Evolutionary conservation across 208 protist genomes (phyloP).

Genomic region (Trypanosoma boissoni): DNA sequence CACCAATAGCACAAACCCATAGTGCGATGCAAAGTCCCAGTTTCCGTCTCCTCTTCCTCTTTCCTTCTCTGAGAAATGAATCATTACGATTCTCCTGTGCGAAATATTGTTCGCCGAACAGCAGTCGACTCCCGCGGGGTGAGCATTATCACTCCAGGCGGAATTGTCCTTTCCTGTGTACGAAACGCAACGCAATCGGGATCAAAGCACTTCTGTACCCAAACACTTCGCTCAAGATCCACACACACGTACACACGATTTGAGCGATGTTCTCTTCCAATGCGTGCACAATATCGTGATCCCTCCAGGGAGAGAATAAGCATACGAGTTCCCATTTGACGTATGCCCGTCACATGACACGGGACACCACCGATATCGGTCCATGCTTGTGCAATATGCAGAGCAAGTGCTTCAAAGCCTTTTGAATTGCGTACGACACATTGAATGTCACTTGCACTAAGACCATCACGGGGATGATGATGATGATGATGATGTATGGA

Average conservation of each 20-base stretch:
- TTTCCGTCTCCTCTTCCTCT: too few species aligned
- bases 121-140: neutral
- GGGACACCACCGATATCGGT: slow-evolving; percentile 15
- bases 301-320: slow-evolving; percentile 45
- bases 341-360: slow-evolving; percentile 26
- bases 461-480: too few species aligned
- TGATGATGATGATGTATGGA: too few species aligned
- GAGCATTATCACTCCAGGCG: neutral
- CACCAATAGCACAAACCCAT: too few species aligned
- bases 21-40: too few species aligned
- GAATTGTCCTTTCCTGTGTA: slow-evolving; percentile 20
- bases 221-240: slow-evolving; percentile 32
- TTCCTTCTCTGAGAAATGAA: too few species aligned
- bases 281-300: slow-evolving; percentile 67
- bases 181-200: slow-evolving; percentile 67
- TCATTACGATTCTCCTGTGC: too few species aligned
- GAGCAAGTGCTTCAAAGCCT: slow-evolving; percentile 1
- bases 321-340: slow-evolving; percentile 27
- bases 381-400: slow-evolving; percentile 28
- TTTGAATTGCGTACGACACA: neutral
- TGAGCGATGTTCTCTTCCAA: slow-evolving; percentile 70
- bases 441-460: too few species aligned
- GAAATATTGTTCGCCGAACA: neutral
- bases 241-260: slow-evolving; percentile 80
- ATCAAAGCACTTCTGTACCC: slow-evolving; percentile 84